Base-by-base conservation (phyloP, 2,329 filamentous ascomycete genomes). In the Alternaria infectoria region DNA sequence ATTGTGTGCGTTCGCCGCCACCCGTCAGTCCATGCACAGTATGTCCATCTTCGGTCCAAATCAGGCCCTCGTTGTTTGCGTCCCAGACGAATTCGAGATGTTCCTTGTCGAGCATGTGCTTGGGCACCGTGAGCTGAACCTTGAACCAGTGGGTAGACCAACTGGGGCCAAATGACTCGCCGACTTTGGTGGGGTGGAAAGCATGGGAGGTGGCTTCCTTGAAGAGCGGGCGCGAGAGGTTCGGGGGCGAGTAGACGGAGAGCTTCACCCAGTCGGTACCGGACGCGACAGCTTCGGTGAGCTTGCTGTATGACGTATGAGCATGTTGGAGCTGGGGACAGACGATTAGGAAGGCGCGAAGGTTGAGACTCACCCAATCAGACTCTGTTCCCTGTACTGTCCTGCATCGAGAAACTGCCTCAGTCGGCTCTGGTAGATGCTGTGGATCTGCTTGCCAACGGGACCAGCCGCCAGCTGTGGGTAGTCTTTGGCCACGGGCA, bases 121-220 rank as follows among this genome's bases (percentile, higher is more conserved):
- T 77, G 8, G 96, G 95, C 13, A 98, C 86, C 5, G 88, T 92
- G 66, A 99, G 83, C 60, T 90, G 84, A 59, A 97, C 88, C 72
- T 90, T 92, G 86, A 99, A 97, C 96, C 96, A 99, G 80, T 98
- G 96, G 9, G 96, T 99, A 2, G 93, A 91, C 96, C 96, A 99
- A 36, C 93, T 96, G 2, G 96, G 96, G 0, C 96, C 96, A 72
- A 98, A 98, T 7, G 85, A 88, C 61, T 91, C 86, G 62, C 95
- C 94, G 58, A 93, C 89, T 17, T 87, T 83, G 9, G 94, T 91
- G 52, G 90, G 86, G 55, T 86, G 87, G 83, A 95, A 99, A 7
- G 90, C 83, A 70, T 96, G 89, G n/a, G 84, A 86, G 12, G 85
- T 88, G 12, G 94, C 95, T 59, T 97, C 93, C 67, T 94, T 83